A percentile compares a stretch with the other conserved stretches of the same genome.
These are phyloP conservation scores for Cercospora beticola DNA, from an alignment of 2,329 filamentous ascomycete genomes.

Conservation along the genomic window DNA sequence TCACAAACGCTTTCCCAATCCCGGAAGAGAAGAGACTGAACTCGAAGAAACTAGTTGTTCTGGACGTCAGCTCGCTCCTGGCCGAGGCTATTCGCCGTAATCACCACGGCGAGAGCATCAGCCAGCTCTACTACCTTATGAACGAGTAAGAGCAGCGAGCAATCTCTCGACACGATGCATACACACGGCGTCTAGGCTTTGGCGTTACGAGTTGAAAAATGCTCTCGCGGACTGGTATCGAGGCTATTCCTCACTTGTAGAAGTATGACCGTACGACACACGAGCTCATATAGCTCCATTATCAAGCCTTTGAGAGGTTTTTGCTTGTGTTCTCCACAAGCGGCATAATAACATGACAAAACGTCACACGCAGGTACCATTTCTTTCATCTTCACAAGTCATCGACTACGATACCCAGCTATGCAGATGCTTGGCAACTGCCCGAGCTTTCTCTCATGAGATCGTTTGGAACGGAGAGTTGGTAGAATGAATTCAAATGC, in stretches of 20 bases:
- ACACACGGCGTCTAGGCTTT: neutral
- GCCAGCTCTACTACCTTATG: conserved; percentile 50
- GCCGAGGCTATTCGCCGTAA: conserved; percentile 93
- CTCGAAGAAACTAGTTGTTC: conserved; percentile 79
- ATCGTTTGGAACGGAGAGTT: conserved; percentile 50
- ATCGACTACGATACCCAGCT: conserved; percentile 39
- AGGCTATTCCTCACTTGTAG: neutral
- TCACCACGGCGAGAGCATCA: conserved; percentile 87
- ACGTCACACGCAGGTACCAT: neutral
- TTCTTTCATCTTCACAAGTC: neutral
- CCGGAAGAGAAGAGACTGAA: conserved; percentile 67
- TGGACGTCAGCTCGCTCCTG: conserved; percentile 84
- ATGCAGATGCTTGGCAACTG: conserved; percentile 45
- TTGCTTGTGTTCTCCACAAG: neutral
- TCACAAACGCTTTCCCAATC: conserved; percentile 97
- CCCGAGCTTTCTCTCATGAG: conserved; percentile 43
- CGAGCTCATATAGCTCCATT: neutral
- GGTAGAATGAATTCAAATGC: conserved; percentile 38
- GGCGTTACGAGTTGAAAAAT: neutral
- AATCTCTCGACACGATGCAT: neutral
- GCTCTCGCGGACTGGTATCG: neutral
- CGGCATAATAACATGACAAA: neutral
- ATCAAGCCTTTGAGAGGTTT: conserved; percentile 2
- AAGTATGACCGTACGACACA: neutral
- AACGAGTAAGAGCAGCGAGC: conserved; percentile 24